These are phyloP conservation scores for Syzygium syzygioides DNA, from an alignment of 441 rosid species.

Conservation along the genomic window DNA sequence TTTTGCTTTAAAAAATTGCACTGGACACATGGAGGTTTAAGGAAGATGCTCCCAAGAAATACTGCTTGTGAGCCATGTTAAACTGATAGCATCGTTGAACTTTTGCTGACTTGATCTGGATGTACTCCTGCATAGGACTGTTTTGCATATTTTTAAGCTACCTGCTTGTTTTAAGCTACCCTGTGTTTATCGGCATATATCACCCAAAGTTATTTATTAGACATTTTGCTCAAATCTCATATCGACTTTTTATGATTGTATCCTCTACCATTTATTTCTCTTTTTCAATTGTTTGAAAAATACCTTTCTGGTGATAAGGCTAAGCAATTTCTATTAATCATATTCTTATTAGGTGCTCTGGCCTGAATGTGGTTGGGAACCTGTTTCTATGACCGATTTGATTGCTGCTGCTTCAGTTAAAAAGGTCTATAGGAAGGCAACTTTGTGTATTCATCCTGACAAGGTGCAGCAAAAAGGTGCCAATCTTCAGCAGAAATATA, in stretches of 20 bases:
- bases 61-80: not conserved
- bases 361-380: constrained; percentile 16
- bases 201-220: not conserved
- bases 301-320: not conserved
- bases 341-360: constrained; percentile 13
- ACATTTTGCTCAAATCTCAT: not conserved
- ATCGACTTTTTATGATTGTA: not conserved
- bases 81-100: not conserved
- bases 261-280: not conserved
- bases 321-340: not conserved
- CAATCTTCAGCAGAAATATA: constrained; percentile 12
- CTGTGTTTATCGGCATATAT: not conserved
- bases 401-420: constrained; percentile 9
- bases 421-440: constrained; percentile 15
- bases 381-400: constrained; percentile 14
- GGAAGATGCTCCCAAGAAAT: not conserved
- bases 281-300: not conserved
- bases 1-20: not conserved
- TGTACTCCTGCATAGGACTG: not conserved
- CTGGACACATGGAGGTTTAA: not conserved
- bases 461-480: constrained; percentile 22
- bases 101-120: not conserved
- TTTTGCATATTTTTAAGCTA: not conserved
- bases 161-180: not conserved
- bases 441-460: constrained; percentile 14